Percentiles rank a stretch among this genome's conserved stretches.
Evolutionary conservation across 441 rosid genomes (phyloP).

Genomic region (Bocquillonia castaneifolia): DNA sequence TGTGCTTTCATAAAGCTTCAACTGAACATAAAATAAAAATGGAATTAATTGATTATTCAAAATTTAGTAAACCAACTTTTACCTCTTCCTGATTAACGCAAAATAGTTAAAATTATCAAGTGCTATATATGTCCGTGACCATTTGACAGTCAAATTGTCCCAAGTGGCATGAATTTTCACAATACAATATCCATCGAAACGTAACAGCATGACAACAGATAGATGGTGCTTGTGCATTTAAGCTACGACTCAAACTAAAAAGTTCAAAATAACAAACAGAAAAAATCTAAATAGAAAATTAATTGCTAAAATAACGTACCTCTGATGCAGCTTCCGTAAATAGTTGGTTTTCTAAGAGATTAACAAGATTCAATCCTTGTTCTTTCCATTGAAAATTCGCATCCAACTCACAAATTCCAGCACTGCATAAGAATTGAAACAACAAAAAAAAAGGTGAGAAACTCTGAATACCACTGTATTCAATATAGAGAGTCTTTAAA

Average conservation of each 20-base stretch:
- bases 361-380: constrained; percentile 15
- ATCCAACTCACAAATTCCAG: constrained; percentile 14
- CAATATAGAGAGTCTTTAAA: neutral
- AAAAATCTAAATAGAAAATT: neutral
- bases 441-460: neutral
- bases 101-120: neutral
- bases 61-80: neutral
- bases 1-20: constrained; percentile 5
- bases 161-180: neutral
- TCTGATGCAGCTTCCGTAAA: constrained; percentile 25
- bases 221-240: neutral
- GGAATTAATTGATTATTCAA: constrained; percentile 7
- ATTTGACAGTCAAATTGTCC: neutral
- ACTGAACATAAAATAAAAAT: constrained; percentile 10
- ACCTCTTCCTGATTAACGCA: neutral
- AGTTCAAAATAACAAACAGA: neutral
- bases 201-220: neutral
- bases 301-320: constrained; percentile 14
- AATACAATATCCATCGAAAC: neutral
- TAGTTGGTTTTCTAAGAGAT: constrained; percentile 22
- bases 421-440: constrained; percentile 19
- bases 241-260: neutral
- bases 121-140: neutral
- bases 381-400: constrained; percentile 15
- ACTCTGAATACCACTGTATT: neutral